Evolutionary conservation across 768 basidiomycete genomes (phyloP).

Genomic region (Wakefieldia striispora): DNA sequence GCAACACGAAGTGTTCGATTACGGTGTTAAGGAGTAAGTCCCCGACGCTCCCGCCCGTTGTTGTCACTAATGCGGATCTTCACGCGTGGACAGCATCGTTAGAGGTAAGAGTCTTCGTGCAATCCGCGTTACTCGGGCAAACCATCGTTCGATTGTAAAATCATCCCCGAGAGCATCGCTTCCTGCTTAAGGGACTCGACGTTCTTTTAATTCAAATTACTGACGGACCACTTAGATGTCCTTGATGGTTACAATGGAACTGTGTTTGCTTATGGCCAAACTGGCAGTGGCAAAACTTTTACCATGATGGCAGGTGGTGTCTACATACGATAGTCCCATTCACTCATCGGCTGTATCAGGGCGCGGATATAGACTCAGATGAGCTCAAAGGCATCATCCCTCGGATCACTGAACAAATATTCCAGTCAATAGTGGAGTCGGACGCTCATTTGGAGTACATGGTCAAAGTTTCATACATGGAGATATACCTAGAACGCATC

Average conservation of each 20-base stretch:
- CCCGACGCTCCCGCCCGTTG: constrained; percentile 1
- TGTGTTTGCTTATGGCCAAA: constrained; percentile 96
- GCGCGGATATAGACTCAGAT: constrained; percentile 94
- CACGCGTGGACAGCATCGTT: constrained; percentile 61
- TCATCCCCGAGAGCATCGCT: constrained; percentile 3
- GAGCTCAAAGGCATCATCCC: constrained; percentile 96
- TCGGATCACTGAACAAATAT: constrained; percentile 98
- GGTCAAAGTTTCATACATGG: constrained; percentile 99
- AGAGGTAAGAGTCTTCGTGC: constrained; percentile 56
- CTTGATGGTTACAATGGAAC: constrained; percentile 99
- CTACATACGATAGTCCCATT: constrained; percentile 2
- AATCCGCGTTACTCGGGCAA: constrained; percentile 1
- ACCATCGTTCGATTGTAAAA: background rate
- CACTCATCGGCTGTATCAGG: constrained; percentile 46
- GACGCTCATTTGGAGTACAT: constrained; percentile 96
- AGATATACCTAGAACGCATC: constrained; percentile 96
- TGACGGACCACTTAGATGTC: constrained; percentile 64
- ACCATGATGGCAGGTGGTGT: constrained; percentile 87
- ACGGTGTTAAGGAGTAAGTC: constrained; percentile 93
- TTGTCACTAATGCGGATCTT: constrained; percentile 17
- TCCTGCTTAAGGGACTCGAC: background rate
- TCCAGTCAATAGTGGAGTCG: constrained; percentile 94
- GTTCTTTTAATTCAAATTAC: constrained; percentile 7
- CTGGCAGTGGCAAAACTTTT: constrained; percentile 94
- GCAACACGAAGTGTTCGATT: constrained; percentile 96